A percentile compares a stretch with the other conserved stretches of the same genome.
phyloP scores from a whole-genome alignment of 2,329 filamentous ascomycete species.

The Fusarium ambrosium region DNA sequence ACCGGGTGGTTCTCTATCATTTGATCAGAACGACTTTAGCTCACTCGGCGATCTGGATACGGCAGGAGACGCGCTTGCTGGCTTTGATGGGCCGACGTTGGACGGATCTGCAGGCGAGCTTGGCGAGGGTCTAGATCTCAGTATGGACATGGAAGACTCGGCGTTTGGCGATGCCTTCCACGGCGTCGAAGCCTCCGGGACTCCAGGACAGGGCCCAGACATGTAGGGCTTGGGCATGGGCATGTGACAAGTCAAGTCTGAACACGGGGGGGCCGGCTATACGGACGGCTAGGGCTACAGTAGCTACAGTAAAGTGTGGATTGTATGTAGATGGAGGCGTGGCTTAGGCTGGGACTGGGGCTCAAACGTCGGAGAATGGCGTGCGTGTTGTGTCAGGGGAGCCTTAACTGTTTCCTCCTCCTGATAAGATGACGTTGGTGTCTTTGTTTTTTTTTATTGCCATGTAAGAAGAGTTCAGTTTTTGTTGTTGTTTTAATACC shows the following conservation, averaged over 20 bases:
- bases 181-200: slow-evolving; percentile 62
- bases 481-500: slow-evolving; percentile 21
- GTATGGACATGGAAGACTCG: slow-evolving; percentile 81
- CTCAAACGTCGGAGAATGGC: slow-evolving; percentile 46
- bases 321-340: slow-evolving; percentile 16
- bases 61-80: slow-evolving; percentile 78
- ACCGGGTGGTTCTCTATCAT: slow-evolving; percentile 59
- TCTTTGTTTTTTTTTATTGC: slow-evolving; percentile 31
- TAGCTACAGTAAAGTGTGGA: background rate
- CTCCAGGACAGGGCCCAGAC: slow-evolving; percentile 53
- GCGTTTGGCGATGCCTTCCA: slow-evolving; percentile 90
- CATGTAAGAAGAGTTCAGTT: slow-evolving; percentile 27
- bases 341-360: slow-evolving; percentile 16
- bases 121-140: slow-evolving; percentile 69
- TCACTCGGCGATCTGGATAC: slow-evolving; percentile 76
- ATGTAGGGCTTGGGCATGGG: slow-evolving; percentile 44
- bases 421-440: slow-evolving; percentile 17
- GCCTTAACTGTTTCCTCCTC: slow-evolving; percentile 13
- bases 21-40: slow-evolving; percentile 72
- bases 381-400: slow-evolving; percentile 32
- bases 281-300: background rate
- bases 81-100: slow-evolving; percentile 72
- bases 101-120: slow-evolving; percentile 60
- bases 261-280: background rate
- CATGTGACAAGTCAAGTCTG: background rate